Evolutionary conservation across 345 rosid species (phyloP).

Genomic region (Camelina neglecta): DNA sequence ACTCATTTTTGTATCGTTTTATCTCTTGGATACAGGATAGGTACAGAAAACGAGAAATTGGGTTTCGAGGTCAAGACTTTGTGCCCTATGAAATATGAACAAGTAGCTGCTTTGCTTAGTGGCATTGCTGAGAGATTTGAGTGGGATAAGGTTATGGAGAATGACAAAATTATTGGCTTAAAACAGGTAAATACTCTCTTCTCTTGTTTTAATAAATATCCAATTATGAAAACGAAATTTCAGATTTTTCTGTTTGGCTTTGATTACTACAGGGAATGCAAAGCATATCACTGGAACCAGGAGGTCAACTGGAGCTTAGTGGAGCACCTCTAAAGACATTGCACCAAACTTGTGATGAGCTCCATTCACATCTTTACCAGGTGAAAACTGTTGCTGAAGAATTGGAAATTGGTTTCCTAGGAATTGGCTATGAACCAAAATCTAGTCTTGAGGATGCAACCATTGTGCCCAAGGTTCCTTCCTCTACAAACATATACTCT

Average conservation of each 20-base stretch:
- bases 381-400: conserved; percentile 91
- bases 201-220: neutral
- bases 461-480: conserved; percentile 77
- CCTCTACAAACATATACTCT: conserved; percentile 1
- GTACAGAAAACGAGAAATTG: conserved; percentile 92
- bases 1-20: too few relatives aligned
- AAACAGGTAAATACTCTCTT: conserved; percentile 57
- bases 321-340: conserved; percentile 94
- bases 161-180: conserved; percentile 70
- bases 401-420: conserved; percentile 88
- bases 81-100: conserved; percentile 79
- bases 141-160: conserved; percentile 92
- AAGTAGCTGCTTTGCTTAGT: conserved; percentile 74
- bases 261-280: conserved; percentile 69
- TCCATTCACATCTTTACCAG: conserved; percentile 89
- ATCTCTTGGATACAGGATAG: conserved; percentile 62
- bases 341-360: conserved; percentile 96
- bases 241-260: neutral
- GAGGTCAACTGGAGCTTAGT: conserved; percentile 95
- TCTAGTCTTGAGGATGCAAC: conserved; percentile 69
- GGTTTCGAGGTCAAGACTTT: conserved; percentile 75
- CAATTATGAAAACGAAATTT: neutral
- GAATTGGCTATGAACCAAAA: conserved; percentile 89
- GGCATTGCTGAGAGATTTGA: conserved; percentile 92
- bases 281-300: conserved; percentile 91